Percentiles rank a stretch among this genome's conserved stretches.
phyloP scores from a whole-genome alignment of 179 eudicot species.

The Sideroxylon spinosum region DNA sequence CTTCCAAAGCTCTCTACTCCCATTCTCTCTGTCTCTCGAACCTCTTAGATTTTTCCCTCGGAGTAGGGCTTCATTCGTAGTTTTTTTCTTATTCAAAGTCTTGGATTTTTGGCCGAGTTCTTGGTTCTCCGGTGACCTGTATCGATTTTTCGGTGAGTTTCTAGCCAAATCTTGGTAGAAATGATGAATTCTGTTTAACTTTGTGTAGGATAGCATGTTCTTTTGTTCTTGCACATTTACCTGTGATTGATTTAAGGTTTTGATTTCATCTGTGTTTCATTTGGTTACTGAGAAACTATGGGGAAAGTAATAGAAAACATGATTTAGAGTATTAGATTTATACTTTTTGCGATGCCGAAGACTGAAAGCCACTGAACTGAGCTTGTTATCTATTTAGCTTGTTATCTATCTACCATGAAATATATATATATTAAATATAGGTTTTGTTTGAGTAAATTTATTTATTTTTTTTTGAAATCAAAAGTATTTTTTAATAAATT shows the following conservation, averaged over 20 bases:
- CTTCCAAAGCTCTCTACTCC: not conserved
- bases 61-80: conserved; percentile 8
- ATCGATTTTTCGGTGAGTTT: conserved; percentile 34
- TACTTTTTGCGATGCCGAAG: not conserved
- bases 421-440: too few relatives aligned
- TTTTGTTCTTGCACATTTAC: not conserved
- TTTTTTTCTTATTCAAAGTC: not conserved
- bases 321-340: not conserved
- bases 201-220: not conserved
- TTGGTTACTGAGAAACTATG: conserved; percentile 7
- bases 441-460: too few relatives aligned
- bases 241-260: not conserved
- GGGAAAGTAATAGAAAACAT: not conserved
- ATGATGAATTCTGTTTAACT: not conserved
- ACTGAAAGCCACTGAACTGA: not conserved
- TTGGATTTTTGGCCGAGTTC: not conserved
- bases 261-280: conserved; percentile 1
- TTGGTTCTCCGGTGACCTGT: not conserved
- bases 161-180: conserved; percentile 14
- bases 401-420: too few relatives aligned
- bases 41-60: conserved; percentile 16
- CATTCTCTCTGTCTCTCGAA: conserved; percentile 24
- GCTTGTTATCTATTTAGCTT: not conserved
- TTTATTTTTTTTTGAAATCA: too few relatives aligned
- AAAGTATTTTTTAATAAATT: too few relatives aligned